These are phyloP conservation scores for Triangularia setosa DNA, from an alignment of 2,329 filamentous ascomycete genomes.

Conservation along the genomic window DNA sequence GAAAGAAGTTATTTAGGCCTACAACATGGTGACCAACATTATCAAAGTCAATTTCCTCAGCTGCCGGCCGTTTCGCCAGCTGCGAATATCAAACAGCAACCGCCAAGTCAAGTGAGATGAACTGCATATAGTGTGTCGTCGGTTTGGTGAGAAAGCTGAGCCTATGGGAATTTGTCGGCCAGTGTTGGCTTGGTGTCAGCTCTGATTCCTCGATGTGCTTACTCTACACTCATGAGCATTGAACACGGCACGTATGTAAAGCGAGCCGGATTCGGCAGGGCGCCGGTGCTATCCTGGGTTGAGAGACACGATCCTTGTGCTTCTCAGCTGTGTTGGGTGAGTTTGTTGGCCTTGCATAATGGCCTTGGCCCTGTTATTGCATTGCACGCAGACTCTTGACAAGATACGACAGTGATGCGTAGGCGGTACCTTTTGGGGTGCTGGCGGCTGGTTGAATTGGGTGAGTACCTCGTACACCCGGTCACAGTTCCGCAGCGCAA, in stretches of 20 bases:
- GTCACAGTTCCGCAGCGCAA: not conserved
- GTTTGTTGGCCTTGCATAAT: slow-evolving; percentile 25
- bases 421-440: slow-evolving; percentile 6
- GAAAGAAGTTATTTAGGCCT: slow-evolving; percentile 8
- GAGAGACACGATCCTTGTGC: not conserved
- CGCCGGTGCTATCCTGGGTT: slow-evolving; percentile 2
- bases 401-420: slow-evolving; percentile 2
- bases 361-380: slow-evolving; percentile 11
- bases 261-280: not conserved
- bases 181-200: slow-evolving; percentile 9
- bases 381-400: slow-evolving; percentile 7
- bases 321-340: slow-evolving; percentile 11
- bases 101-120: slow-evolving; percentile 26
- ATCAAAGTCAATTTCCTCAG: slow-evolving; percentile 11
- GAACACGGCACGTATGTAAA: not conserved
- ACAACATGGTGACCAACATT: slow-evolving; percentile 25
- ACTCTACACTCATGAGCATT: slow-evolving; percentile 3
- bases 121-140: slow-evolving; percentile 23
- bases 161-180: slow-evolving; percentile 15
- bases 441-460: slow-evolving; percentile 10
- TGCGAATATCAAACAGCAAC: slow-evolving; percentile 17
- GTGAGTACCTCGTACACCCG: not conserved
- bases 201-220: slow-evolving; percentile 8
- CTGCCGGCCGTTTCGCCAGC: slow-evolving; percentile 15
- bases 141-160: slow-evolving; percentile 14